Percentiles rank a stretch among this genome's conserved stretches.
These are phyloP conservation scores for Entomortierella parvispora DNA, from an alignment of 192 early-diverging fungal genomes.

Conservation along the genomic window DNA sequence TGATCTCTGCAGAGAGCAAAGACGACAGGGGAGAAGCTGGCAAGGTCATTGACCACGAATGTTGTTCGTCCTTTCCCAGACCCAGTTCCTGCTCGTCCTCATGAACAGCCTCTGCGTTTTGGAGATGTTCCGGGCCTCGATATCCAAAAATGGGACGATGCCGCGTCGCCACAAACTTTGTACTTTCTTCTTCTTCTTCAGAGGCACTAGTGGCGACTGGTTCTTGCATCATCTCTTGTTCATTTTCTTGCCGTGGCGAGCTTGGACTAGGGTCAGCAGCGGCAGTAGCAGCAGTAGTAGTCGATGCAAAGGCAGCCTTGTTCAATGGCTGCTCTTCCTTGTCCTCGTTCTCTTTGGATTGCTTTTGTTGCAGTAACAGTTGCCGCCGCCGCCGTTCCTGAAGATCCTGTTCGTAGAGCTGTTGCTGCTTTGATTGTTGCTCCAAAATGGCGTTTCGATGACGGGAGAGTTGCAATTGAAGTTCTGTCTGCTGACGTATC, in stretches of 20 bases:
- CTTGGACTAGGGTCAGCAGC: background rate
- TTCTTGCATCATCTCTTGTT: background rate
- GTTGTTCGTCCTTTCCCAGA: background rate
- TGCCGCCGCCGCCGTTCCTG: background rate
- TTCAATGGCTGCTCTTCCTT: background rate
- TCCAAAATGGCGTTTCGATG: conserved; percentile 35
- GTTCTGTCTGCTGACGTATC: conserved; percentile 33
- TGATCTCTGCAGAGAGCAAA: conserved; percentile 20
- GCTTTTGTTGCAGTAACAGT: background rate
- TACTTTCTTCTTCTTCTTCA: background rate
- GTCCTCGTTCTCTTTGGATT: background rate
- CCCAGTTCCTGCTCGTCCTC: background rate
- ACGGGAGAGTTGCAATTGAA: conserved; percentile 24
- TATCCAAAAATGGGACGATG: conserved; percentile 44
- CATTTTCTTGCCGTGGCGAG: background rate
- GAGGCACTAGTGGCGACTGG: background rate
- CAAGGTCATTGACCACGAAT: background rate
- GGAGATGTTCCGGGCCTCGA: conserved; percentile 16
- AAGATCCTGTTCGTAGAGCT: background rate
- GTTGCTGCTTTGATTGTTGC: conserved; percentile 12
- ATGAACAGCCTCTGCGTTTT: background rate
- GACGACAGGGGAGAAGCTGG: background rate
- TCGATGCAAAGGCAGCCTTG: background rate
- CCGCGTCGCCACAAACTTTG: conserved; percentile 18
- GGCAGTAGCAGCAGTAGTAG: background rate